Evolutionary conservation across 164 flowering plant genomes (phyloP), one percentile per base, ranked within the genome.

Genomic region (Nelumbo lutea): DNA sequence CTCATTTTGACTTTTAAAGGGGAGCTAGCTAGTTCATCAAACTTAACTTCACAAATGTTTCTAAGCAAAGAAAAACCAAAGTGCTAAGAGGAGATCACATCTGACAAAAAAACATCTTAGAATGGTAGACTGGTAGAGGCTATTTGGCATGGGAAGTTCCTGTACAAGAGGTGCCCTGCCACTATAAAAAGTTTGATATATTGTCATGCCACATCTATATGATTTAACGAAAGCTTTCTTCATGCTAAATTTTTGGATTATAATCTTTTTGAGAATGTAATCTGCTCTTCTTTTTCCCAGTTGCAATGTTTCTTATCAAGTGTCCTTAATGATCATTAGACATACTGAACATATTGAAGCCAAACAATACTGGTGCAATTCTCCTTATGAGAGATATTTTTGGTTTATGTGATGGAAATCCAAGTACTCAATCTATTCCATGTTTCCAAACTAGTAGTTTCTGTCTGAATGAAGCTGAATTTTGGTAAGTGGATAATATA

Each of bases 291-390:
- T 58, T 3, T 53, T 9, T 53, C 51, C 46, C 6, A 62, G 52
- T 57, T 69, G 46, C 51, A 27, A 9, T 14, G 39, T 13, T 47
- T 6, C 53, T 60, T 45, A 3, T 48, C 69, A 38, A 59, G 10
- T 51, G 27, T 42, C 87, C 84, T 84, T 78, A 80, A 82, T 76
- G 46, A 60, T 75, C 45, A 73, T 51, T 71, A 93, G 98, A 93
- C 72, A 66, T 83, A 27, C 70, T 93, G 13, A 69, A 79, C 57
- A 70, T 66, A 42, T 66, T 83, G 70, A 88, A 79, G 79, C 87
- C 93, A 51, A 79, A 81, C 74, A 50, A 66, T 68, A 6, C 70
- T 69, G 85, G 83, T 75, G 84, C 90, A 44, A 70, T 66, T 68
- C 53, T 41, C 70, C 86, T 93, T 47, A n/a, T 84, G 44, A 59